Evolutionary conservation across 1,284 basidiomycete species (phyloP).

Genomic region (Schizopora paradoxa): DNA sequence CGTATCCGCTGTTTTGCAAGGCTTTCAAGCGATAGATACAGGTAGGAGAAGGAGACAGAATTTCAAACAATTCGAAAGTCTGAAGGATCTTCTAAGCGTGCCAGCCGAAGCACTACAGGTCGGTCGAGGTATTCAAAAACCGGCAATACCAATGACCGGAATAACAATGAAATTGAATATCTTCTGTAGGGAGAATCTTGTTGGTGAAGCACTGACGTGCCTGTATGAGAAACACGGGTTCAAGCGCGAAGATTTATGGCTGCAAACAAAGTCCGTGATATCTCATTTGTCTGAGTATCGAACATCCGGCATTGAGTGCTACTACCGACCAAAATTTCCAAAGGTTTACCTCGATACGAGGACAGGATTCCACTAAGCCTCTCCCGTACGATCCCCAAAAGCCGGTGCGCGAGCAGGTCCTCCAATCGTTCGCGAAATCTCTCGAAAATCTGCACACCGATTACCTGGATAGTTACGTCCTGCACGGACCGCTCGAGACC

Average conservation of each 20-base stretch:
- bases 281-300: not conserved
- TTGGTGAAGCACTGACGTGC: slow-evolving; percentile 61
- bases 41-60: slow-evolving; percentile 34
- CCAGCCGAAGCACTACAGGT: slow-evolving; percentile 75
- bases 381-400: slow-evolving; percentile 64
- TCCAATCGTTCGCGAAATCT: slow-evolving; percentile 57
- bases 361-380: slow-evolving; percentile 64
- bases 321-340: not conserved
- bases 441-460: slow-evolving; percentile 61
- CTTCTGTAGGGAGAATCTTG: slow-evolving; percentile 62
- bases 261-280: slow-evolving; percentile 68
- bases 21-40: slow-evolving; percentile 78
- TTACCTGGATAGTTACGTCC: slow-evolving; percentile 69
- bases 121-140: slow-evolving; percentile 13
- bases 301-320: too few species aligned
- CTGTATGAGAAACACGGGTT: slow-evolving; percentile 48
- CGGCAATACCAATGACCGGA: not conserved
- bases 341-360: slow-evolving; percentile 67
- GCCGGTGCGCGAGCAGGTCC: slow-evolving; percentile 55
- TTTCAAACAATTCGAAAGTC: slow-evolving; percentile 4
- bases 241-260: slow-evolving; percentile 55
- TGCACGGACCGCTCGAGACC: slow-evolving; percentile 69
- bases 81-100: slow-evolving; percentile 43
- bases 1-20: slow-evolving; percentile 61
- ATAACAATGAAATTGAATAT: not conserved